Evolutionary conservation across 768 basidiomycete genomes (phyloP).

Genomic region (Kwoniella botswanensis): DNA sequence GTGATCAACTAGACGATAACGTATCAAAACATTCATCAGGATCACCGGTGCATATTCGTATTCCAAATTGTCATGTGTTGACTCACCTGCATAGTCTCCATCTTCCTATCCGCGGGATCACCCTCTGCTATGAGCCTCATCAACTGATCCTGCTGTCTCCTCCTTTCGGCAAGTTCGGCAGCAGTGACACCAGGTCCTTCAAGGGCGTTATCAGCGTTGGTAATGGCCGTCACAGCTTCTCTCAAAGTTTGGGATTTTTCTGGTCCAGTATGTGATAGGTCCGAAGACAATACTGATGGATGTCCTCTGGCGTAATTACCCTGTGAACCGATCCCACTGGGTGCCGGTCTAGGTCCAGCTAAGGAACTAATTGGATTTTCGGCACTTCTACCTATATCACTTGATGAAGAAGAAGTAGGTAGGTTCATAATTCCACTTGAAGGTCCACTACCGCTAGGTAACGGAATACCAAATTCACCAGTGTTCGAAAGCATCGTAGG

Average conservation of each 20-base stretch:
- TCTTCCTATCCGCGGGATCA: conserved; percentile 27
- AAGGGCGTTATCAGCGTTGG: conserved; percentile 15
- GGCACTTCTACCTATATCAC: not conserved
- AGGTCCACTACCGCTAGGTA: not conserved
- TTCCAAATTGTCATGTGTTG: no score
- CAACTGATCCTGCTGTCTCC: conserved; percentile 21
- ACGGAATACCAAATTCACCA: not conserved
- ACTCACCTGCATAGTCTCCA: conserved; percentile 44
- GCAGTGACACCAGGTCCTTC: conserved; percentile 32
- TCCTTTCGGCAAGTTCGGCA: conserved; percentile 33
- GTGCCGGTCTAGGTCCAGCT: conserved; percentile 17
- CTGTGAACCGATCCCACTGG: not conserved
- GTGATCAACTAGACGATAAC: conserved; percentile 60
- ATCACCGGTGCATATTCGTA: no score
- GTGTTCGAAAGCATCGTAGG: not conserved
- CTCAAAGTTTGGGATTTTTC: not conserved
- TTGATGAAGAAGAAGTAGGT: not conserved
- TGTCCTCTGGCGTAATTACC: conserved; percentile 17
- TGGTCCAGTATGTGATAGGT: not conserved
- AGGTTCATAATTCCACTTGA: no score
- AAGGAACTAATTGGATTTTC: conserved; percentile 14
- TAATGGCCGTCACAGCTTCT: conserved; percentile 25
- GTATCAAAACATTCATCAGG: no score
- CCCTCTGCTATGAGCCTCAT: conserved; percentile 27
- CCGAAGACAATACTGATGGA: conserved; percentile 1